These are phyloP conservation scores for Ceratocystis alfenasii DNA, from an alignment of 2,329 filamentous ascomycete species.

Conservation along the genomic window DNA sequence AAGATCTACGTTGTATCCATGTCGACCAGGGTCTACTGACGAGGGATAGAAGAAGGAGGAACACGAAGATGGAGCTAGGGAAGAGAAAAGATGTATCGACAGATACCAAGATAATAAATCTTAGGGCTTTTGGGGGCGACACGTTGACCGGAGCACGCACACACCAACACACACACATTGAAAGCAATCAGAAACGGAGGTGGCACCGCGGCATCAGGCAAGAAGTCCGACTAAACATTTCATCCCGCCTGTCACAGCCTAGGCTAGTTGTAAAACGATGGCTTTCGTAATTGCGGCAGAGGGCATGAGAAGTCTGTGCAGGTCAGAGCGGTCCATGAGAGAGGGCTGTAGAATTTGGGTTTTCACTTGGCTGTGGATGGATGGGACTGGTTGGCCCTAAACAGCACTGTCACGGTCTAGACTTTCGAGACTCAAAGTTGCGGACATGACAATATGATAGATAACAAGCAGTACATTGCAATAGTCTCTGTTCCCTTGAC, in stretches of 20 bases:
- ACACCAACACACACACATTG: too few species aligned
- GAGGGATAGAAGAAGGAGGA: too few species aligned
- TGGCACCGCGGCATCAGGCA: not conserved
- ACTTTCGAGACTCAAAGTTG: too few species aligned
- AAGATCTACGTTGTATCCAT: not conserved
- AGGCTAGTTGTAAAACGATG: not conserved
- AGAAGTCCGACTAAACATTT: not conserved
- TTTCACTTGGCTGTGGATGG: not conserved
- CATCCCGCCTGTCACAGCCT: slow-evolving; percentile 2
- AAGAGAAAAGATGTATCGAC: not conserved
- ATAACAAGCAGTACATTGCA: too few species aligned
- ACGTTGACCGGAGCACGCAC: not conserved
- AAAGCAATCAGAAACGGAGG: not conserved
- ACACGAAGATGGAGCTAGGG: too few species aligned
- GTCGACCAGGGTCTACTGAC: not conserved
- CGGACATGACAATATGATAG: too few species aligned
- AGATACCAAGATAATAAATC: not conserved
- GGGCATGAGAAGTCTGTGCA: not conserved
- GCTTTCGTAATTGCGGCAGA: not conserved
- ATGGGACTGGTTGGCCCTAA: not conserved
- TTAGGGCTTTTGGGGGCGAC: not conserved
- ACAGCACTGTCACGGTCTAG: too few species aligned
- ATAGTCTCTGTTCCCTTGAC: too few species aligned
- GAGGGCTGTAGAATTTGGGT: not conserved
- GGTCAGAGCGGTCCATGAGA: not conserved